Conservation (phyloP, 2,329 filamentous ascomycete genomes). For the Colletotrichum nymphaeae region DNA sequence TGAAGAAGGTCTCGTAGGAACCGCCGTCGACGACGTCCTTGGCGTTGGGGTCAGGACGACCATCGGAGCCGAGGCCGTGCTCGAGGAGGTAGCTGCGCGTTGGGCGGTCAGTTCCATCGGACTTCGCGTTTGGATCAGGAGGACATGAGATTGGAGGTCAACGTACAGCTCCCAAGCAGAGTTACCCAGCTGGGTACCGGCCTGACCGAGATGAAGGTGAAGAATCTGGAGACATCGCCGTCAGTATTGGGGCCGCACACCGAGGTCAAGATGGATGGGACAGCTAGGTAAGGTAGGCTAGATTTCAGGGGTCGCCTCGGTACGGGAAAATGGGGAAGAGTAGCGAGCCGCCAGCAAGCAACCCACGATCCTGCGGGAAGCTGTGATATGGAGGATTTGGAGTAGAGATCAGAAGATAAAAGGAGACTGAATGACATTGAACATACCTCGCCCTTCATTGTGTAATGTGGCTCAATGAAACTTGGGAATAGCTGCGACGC, state of each 20-base stretch:
- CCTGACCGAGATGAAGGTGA: conserved; percentile 75
- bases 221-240: conserved; percentile 59
- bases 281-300: not conserved
- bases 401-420: conserved; percentile 16
- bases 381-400: not conserved
- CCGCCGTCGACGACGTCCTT: conserved; percentile 70
- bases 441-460: conserved; percentile 70
- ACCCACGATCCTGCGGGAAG: conserved; percentile 21
- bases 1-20: conserved; percentile 80
- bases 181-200: conserved; percentile 80
- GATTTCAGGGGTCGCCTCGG: conserved; percentile 23
- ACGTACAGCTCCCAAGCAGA: conserved; percentile 82
- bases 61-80: conserved; percentile 75
- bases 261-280: conserved; percentile 10
- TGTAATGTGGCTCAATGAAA: conserved; percentile 43
- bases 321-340: conserved; percentile 13
- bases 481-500: conserved; percentile 37
- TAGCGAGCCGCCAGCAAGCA: conserved; percentile 3
- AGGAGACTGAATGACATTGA: not conserved
- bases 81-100: conserved; percentile 74
- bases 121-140: conserved; percentile 34
- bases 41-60: conserved; percentile 70
- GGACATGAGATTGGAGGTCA: conserved; percentile 1
- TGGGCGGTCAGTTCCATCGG: conserved; percentile 36
- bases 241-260: conserved; percentile 17